These are phyloP conservation scores for Eutypa lata DNA, from an alignment of 2,329 filamentous ascomycete species.

Conservation along the genomic window DNA sequence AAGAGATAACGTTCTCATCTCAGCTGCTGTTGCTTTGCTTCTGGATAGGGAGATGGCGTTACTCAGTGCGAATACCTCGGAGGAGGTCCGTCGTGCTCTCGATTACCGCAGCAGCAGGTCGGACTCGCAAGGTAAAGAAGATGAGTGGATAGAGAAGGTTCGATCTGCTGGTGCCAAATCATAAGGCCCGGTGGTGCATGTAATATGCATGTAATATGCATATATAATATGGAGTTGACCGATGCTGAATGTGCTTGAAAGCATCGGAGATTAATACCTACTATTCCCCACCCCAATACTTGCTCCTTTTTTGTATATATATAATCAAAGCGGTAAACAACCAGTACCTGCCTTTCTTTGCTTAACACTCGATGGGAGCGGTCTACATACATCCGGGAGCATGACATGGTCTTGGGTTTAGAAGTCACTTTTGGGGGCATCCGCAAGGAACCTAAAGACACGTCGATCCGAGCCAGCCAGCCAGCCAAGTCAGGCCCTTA, in stretches of 20 bases:
- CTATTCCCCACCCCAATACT: background rate
- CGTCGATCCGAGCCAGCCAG: too few relatives aligned
- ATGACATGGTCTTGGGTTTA: background rate
- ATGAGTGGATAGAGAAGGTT: constrained; percentile 25
- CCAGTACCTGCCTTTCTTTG: background rate
- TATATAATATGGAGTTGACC: background rate
- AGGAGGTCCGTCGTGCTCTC: constrained; percentile 40
- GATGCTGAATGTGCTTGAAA: background rate
- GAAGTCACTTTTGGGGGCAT: background rate
- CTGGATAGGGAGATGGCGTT: constrained; percentile 50
- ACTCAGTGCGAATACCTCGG: constrained; percentile 41
- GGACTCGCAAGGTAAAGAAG: constrained; percentile 19
- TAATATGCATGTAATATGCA: too few relatives aligned
- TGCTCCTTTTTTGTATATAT: background rate
- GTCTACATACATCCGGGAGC: background rate
- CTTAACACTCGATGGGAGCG: too few relatives aligned
- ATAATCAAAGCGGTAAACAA: background rate
- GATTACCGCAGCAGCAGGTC: constrained; percentile 24
- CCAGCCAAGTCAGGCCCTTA: background rate
- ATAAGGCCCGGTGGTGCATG: constrained; percentile 2
- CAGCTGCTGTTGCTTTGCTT: constrained; percentile 68
- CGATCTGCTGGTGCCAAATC: constrained; percentile 19
- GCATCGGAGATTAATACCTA: background rate
- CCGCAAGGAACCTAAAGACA: background rate
- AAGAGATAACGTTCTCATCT: constrained; percentile 68